Evolutionary conservation across 2,329 filamentous ascomycete genomes (phyloP).

Genomic region (Botryotinia convoluta): DNA sequence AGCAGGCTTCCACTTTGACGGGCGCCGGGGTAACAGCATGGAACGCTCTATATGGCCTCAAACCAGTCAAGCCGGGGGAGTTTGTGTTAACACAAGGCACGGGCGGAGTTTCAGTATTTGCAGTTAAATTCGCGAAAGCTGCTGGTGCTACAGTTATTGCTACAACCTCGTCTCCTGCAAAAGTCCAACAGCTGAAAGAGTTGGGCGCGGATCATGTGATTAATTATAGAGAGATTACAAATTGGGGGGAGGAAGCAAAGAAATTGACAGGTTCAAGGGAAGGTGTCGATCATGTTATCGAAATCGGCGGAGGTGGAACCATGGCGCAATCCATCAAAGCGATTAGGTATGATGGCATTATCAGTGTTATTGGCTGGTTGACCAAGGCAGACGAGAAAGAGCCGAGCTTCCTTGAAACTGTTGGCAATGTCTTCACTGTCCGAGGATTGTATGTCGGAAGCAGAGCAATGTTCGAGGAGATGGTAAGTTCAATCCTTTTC

Average conservation of each 20-base stretch:
- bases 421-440: neutral
- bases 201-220: neutral
- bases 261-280: neutral
- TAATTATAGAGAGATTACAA: neutral
- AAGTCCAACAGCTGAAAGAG: neutral
- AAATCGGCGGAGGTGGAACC: neutral
- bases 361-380: neutral
- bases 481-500: neutral
- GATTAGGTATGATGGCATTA: neutral
- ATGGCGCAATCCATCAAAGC: neutral
- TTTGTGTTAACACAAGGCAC: slow-evolving; percentile 54
- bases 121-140: slow-evolving; percentile 53
- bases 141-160: slow-evolving; percentile 39
- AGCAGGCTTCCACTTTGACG: slow-evolving; percentile 59
- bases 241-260: slow-evolving; percentile 1
- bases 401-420: neutral
- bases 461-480: neutral
- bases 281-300: neutral
- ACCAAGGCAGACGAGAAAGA: neutral
- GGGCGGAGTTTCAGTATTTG: slow-evolving; percentile 51
- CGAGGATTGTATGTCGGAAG: neutral
- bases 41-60: slow-evolving; percentile 60
- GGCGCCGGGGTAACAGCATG: slow-evolving; percentile 62
- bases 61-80: slow-evolving; percentile 44
- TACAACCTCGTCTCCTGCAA: neutral